Percentiles rank a stretch among this genome's conserved stretches.
Evolutionary conservation across 345 rosid genomes (phyloP).

Genomic region (Lenwebbia sp.): DNA sequence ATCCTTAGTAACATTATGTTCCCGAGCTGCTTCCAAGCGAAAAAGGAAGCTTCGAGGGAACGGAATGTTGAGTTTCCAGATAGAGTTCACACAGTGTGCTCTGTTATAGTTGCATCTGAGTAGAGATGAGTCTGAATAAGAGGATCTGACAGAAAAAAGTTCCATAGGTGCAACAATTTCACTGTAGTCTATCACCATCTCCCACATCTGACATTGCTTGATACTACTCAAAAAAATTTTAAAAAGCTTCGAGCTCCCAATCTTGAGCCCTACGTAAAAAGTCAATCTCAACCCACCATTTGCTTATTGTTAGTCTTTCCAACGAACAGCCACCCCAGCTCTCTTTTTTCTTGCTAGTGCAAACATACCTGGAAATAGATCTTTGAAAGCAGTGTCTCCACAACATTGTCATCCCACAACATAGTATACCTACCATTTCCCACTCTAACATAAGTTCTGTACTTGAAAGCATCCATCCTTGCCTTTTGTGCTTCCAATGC

Average conservation of each 20-base stretch:
- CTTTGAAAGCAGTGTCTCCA: neutral
- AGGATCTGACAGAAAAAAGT: neutral
- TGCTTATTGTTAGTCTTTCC: neutral
- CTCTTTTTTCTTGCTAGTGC: neutral
- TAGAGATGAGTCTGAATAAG: neutral
- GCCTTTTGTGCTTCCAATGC: neutral
- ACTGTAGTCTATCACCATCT: neutral
- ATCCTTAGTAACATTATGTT: neutral
- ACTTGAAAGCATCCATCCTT: neutral
- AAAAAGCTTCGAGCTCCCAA: neutral
- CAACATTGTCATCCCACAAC: neutral
- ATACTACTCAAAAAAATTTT: neutral
- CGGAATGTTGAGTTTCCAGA: neutral
- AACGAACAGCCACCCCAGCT: neutral
- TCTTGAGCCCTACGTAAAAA: neutral
- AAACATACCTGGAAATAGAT: neutral
- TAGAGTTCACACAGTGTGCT: neutral
- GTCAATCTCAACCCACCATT: neutral
- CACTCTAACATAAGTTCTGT: neutral
- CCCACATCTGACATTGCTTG: neutral
- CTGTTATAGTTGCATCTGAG: neutral
- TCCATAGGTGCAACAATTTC: neutral
- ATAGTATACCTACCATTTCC: neutral
- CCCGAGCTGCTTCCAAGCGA: neutral
- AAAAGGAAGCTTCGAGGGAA: neutral